Conservation (phyloP, 768 basidiomycete genomes). For the Russula sp. region DNA sequence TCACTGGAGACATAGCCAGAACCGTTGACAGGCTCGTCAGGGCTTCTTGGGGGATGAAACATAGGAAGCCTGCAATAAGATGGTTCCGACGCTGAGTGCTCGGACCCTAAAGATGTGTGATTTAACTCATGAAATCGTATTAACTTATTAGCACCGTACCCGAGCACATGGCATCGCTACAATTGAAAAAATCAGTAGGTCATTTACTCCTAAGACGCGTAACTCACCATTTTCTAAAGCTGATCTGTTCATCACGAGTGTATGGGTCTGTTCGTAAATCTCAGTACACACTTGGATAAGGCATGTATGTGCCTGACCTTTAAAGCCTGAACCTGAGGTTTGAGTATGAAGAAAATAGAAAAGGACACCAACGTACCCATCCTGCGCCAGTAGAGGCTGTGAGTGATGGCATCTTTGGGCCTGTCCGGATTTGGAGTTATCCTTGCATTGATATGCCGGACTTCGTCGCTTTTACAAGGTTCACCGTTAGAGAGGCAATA, state of each 20-base stretch:
- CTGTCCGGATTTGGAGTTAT: conserved; percentile 43
- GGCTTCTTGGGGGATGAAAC: conserved; percentile 40
- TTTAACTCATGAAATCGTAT: background rate
- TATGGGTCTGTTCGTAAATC: conserved; percentile 43
- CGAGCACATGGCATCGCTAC: conserved; percentile 46
- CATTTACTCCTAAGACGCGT: background rate
- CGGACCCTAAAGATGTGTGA: conserved; percentile 36
- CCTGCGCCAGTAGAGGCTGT: conserved; percentile 51
- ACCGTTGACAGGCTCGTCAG: conserved; percentile 28
- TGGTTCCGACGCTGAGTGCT: conserved; percentile 43
- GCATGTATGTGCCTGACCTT: conserved; percentile 31
- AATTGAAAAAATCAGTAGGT: background rate
- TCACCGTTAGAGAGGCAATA: conserved; percentile 42
- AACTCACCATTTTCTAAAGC: conserved; percentile 49
- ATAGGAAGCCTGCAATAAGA: conserved; percentile 51
- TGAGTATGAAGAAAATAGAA: background rate
- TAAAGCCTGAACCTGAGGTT: conserved; percentile 40
- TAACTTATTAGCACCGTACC: conserved; percentile 30
- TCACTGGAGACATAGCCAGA: conserved; percentile 33
- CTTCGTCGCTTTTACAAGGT: conserved; percentile 39
- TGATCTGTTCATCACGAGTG: conserved; percentile 45
- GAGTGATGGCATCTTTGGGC: conserved; percentile 50
- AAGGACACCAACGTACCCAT: conserved; percentile 37
- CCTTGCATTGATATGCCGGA: conserved; percentile 40
- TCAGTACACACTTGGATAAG: background rate